Evolutionary conservation across 345 rosid species (phyloP).

Genomic region (Isatis tinctoria): DNA sequence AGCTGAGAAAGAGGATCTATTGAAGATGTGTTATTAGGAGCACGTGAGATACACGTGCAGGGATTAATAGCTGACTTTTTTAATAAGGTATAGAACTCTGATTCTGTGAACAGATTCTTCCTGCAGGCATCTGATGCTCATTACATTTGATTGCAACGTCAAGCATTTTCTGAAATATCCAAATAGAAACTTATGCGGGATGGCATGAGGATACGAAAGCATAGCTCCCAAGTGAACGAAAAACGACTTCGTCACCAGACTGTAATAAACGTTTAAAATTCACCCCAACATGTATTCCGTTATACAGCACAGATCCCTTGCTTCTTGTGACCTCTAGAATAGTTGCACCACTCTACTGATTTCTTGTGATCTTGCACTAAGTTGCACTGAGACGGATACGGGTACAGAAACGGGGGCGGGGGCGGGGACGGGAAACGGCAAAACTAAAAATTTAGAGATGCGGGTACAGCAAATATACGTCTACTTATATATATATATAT

Average conservation of each 20-base stretch:
- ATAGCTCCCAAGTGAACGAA: conserved; percentile 55
- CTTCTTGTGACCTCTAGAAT: conserved; percentile 63
- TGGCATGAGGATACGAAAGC: conserved; percentile 76
- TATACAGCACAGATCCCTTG: conserved; percentile 66
- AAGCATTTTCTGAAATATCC: conserved; percentile 73
- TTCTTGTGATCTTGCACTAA: no score
- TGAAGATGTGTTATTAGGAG: no score
- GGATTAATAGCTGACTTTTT: no score
- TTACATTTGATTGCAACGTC: conserved; percentile 54
- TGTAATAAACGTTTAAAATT: conserved; percentile 36
- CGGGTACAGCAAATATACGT: no score
- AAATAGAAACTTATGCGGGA: neutral
- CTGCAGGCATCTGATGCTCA: conserved; percentile 45
- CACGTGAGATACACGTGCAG: no score
- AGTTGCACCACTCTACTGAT: conserved; percentile 36
- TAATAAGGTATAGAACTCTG: no score
- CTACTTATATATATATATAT: no score
- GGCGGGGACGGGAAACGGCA: no score
- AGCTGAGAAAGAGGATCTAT: no score
- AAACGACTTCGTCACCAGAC: conserved; percentile 80
- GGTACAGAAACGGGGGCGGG: no score
- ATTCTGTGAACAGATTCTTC: conserved; percentile 10
- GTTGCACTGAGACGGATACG: no score
- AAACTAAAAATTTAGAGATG: no score
- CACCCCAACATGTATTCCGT: conserved; percentile 51